These are phyloP conservation scores for Talaromyces piceae DNA, from an alignment of 2,329 filamentous ascomycete genomes.

Conservation along the genomic window DNA sequence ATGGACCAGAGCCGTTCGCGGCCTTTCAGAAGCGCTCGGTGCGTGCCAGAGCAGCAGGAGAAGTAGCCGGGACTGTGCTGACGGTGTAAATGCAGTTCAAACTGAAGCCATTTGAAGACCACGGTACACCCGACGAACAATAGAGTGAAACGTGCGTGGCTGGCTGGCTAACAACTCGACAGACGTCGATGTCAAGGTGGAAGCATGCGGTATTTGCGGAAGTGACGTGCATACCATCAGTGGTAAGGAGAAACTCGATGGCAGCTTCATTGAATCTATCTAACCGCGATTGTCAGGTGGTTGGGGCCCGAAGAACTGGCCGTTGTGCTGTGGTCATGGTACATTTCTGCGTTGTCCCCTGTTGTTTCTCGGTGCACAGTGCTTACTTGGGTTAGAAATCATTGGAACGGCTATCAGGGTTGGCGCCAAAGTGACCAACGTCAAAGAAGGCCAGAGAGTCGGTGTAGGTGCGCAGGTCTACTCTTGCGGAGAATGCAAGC, in stretches of 20 bases:
- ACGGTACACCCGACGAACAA: constrained; percentile 33
- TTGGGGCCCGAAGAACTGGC: constrained; percentile 46
- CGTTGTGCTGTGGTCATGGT: constrained; percentile 47
- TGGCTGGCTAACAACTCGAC: constrained; percentile 1
- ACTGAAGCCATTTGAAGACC: constrained; percentile 77
- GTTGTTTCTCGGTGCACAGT: neutral
- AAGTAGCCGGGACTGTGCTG: neutral
- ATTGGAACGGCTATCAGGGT: constrained; percentile 62
- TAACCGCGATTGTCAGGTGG: constrained; percentile 37
- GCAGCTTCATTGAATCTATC: neutral
- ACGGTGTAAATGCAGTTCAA: constrained; percentile 54
- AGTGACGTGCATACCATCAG: constrained; percentile 65
- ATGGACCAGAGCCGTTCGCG: constrained; percentile 60
- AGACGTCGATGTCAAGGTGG: constrained; percentile 82
- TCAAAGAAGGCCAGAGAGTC: constrained; percentile 57
- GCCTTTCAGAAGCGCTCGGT: constrained; percentile 52
- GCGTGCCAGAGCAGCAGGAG: constrained; percentile 13
- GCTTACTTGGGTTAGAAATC: constrained; percentile 46
- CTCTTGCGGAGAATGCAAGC: constrained; percentile 57
- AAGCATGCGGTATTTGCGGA: constrained; percentile 69
- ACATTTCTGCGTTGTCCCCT: constrained; percentile 10
- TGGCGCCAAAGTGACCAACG: constrained; percentile 55
- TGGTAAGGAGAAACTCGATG: constrained; percentile 17
- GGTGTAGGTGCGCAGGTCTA: constrained; percentile 63
- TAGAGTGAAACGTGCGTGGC: neutral